These are phyloP conservation scores for Ogataea populi-albae DNA, from an alignment of 805 yeast genomes.

Conservation along the genomic window DNA sequence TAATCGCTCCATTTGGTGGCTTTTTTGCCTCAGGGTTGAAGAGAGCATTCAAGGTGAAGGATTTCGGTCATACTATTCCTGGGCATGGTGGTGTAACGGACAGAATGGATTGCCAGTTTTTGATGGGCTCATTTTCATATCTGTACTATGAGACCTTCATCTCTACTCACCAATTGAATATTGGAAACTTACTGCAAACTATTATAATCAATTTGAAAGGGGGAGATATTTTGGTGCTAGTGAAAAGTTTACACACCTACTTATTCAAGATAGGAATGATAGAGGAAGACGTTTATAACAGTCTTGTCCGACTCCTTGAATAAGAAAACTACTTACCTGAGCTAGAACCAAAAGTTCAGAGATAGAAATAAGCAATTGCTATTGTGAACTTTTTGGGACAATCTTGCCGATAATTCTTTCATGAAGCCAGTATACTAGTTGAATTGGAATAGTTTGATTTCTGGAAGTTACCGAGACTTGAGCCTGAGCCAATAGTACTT, in stretches of 20 bases:
- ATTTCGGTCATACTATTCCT: constrained; percentile 97
- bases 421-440: too few species aligned
- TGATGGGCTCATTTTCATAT: constrained; percentile 95
- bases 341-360: too few species aligned
- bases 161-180: constrained; percentile 65
- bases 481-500: too few species aligned
- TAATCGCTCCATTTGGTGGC: constrained; percentile 98
- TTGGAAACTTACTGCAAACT: constrained; percentile 72
- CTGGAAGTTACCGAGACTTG: too few species aligned
- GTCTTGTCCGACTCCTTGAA: constrained; percentile 26
- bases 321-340: constrained; percentile 1
- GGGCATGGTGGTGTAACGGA: constrained; percentile 99
- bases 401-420: too few species aligned
- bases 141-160: constrained; percentile 91
- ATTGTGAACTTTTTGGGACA: too few species aligned
- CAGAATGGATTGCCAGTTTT: constrained; percentile 94
- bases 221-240: constrained; percentile 61
- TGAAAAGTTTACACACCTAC: constrained; percentile 56
- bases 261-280: constrained; percentile 43
- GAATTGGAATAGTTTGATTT: too few species aligned
- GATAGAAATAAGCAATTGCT: too few species aligned
- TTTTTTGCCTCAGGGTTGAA: constrained; percentile 97
- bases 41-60: constrained; percentile 93
- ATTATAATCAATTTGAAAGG: constrained; percentile 68
- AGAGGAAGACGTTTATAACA: constrained; percentile 32